These are phyloP conservation scores for Fraxinus dipetala DNA, from an alignment of 305 asterid genomes.

Conservation along the genomic window DNA sequence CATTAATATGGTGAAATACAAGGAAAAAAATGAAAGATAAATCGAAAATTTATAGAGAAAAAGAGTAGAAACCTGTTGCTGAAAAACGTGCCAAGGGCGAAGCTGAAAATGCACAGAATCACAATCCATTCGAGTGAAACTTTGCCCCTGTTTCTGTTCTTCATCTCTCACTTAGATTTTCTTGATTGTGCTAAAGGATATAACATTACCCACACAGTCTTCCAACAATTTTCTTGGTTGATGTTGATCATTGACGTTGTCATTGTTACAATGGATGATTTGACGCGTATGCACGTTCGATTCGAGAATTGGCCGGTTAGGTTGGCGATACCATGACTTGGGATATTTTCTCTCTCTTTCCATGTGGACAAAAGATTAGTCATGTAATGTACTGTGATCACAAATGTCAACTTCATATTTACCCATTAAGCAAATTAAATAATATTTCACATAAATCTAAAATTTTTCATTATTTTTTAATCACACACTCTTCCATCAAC, in stretches of 20 bases:
- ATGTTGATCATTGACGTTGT: background rate
- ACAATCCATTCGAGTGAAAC: conserved; percentile 50
- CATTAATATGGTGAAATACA: background rate
- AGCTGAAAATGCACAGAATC: conserved; percentile 51
- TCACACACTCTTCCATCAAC: too few species aligned
- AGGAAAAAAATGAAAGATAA: background rate
- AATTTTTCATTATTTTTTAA: too few species aligned
- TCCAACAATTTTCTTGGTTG: background rate
- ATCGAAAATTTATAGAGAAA: background rate
- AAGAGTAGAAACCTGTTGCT: conserved; percentile 42
- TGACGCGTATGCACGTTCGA: background rate
- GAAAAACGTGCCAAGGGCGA: conserved; percentile 55
- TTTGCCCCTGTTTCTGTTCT: conserved; percentile 42
- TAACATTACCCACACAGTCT: background rate
- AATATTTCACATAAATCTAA: too few species aligned
- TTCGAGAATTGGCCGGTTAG: background rate
- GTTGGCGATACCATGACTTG: background rate
- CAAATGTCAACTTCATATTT: background rate
- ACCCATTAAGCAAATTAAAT: background rate
- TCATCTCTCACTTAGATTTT: conserved; percentile 23
- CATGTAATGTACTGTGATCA: background rate
- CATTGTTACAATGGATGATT: background rate
- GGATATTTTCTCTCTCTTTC: background rate
- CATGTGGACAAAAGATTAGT: background rate
- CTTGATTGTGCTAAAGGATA: background rate